phyloP scores from a whole-genome alignment of 2,329 filamentous ascomycete species.

The Coniochaeta sp. region DNA sequence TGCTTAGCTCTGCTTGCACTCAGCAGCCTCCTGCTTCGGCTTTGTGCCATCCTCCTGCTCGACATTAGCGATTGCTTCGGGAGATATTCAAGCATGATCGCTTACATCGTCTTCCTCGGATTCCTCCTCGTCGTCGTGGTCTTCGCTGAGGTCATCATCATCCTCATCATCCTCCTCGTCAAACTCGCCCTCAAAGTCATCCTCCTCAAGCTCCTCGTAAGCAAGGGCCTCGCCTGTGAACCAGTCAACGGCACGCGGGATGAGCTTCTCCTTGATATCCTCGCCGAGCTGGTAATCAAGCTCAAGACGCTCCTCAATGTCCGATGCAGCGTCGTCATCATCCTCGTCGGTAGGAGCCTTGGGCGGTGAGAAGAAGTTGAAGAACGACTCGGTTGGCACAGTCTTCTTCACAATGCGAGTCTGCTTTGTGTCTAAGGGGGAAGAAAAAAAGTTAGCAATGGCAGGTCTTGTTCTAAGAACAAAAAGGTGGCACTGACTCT shows the following conservation, averaged over 20 bases:
- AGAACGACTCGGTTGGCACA: constrained; percentile 96
- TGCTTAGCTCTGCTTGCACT: constrained; percentile 89
- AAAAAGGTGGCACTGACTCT: constrained; percentile 59
- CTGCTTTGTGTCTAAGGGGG: constrained; percentile 81
- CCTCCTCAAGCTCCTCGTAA: constrained; percentile 83
- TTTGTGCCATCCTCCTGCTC: constrained; percentile 77
- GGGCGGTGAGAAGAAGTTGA: constrained; percentile 98
- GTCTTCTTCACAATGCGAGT: constrained; percentile 99
- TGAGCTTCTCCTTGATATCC: constrained; percentile 99
- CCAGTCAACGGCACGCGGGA: constrained; percentile 97
- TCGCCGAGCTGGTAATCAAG: constrained; percentile 98
- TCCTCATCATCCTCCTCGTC: constrained; percentile 92
- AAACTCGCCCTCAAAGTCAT: constrained; percentile 75
- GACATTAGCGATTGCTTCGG: constrained; percentile 13
- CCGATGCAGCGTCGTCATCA: constrained; percentile 67
- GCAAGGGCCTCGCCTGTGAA: constrained; percentile 97
- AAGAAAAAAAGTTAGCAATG: constrained; percentile 13
- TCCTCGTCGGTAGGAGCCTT: constrained; percentile 72
- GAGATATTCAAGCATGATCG: constrained; percentile 7
- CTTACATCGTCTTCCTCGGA: constrained; percentile 68
- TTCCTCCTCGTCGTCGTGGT: constrained; percentile 74
- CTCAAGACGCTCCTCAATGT: constrained; percentile 96
- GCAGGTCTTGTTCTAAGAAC: not conserved
- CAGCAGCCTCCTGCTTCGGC: constrained; percentile 88
- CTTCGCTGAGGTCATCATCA: constrained; percentile 89